Conservation (phyloP, 805 yeast genomes). For the Candida ascalaphidarum region DNA sequence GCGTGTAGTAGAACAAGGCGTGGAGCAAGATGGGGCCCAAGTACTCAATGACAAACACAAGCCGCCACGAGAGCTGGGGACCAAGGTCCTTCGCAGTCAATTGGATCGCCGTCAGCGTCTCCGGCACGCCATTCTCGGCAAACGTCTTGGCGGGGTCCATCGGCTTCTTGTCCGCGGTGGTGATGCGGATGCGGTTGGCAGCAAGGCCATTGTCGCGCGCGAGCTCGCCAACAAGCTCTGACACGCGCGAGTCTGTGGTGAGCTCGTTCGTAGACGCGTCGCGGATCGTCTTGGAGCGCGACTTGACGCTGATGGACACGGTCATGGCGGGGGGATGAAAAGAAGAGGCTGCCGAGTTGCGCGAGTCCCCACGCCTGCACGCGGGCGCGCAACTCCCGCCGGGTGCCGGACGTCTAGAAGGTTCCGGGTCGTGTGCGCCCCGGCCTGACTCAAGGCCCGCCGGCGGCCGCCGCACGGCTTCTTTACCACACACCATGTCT, state of each 20-base stretch:
- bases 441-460: no score
- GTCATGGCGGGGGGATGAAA: slow-evolving; percentile 10
- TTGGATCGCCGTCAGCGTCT: slow-evolving; percentile 19
- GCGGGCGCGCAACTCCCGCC: no score
- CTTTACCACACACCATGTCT: slow-evolving; percentile 26
- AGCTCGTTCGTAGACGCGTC: slow-evolving; percentile 36
- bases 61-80: slow-evolving; percentile 85
- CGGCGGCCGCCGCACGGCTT: no score
- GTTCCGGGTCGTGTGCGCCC: no score
- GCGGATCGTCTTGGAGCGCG: slow-evolving; percentile 54
- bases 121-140: slow-evolving; percentile 31
- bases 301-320: slow-evolving; percentile 42
- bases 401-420: no score
- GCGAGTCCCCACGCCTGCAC: no score
- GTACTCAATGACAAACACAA: slow-evolving; percentile 85
- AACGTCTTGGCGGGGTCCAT: slow-evolving; percentile 38
- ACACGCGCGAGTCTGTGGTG: slow-evolving; percentile 23
- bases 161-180: slow-evolving; percentile 29
- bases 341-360: no score
- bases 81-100: slow-evolving; percentile 83
- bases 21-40: slow-evolving; percentile 84
- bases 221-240: slow-evolving; percentile 34
- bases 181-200: slow-evolving; percentile 32
- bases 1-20: slow-evolving; percentile 47
- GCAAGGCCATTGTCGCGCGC: slow-evolving; percentile 35